Evolutionary conservation across 306 rosid genomes (phyloP), one percentile per base, ranked within the genome.

Genomic region (Cucurbita ficifolia): DNA sequence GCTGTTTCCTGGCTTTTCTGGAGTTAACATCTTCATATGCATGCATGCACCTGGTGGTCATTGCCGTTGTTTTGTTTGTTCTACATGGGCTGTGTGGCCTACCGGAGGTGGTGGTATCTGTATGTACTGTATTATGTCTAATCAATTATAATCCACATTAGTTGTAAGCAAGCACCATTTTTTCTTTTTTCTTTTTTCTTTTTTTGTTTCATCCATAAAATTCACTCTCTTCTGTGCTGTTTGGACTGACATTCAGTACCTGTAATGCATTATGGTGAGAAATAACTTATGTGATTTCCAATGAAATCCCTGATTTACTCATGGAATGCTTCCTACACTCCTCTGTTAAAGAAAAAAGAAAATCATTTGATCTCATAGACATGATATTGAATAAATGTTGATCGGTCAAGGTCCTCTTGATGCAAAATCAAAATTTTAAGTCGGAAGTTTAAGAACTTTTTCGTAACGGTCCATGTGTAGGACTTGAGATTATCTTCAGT

Each of bases 201-300:
- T 40, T 52, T 48, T 22, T 33, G 10, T 69, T 69, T 51, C 73
- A 22, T 48, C 42, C 18, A 46, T 11, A 49, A 6, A 49, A 70
- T 70, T 59, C 74, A 18, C 74, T 70, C 8, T 75, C 58, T 22
- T 81, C 67, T 74, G 21, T 81, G 80, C 87, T 74, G 70, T 50
- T 72, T 80, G 79, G 80, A 49, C 52, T 13, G 52, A 84, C 74
- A 61, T 75, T 60, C 81, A 49, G 55, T 53, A 55, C 60, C 62
- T 79, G 77, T 76, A 75, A 77, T 75, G 69, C 74, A 53, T 75
- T 69, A 61, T 74, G 80, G 68, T 76, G 63, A 56, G 36, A 49
- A 76, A 70, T 70, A 70, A 57, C 75, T 80, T 58, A 73, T 49
- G 57, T 74, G 79, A 69, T 78, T 70, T 71, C 40, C 33, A 80